Base-by-base conservation (phyloP, 2,329 filamentous ascomycete genomes). In the Phaeomoniella chlamydospora region DNA sequence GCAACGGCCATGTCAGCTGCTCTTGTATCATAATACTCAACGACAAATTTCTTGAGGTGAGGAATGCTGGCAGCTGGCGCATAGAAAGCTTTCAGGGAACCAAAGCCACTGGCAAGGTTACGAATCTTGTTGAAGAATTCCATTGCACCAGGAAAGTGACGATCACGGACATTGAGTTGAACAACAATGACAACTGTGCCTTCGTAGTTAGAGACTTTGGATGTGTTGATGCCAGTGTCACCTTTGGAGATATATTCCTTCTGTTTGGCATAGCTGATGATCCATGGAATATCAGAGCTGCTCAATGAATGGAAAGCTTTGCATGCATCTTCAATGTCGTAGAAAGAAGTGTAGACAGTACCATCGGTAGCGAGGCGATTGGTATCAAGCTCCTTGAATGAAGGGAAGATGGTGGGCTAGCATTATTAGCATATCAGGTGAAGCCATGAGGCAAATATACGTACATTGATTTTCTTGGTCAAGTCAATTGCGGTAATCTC, bases 291-390 rank as follows among this genome's bases (percentile, higher is more conserved):
- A 32, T 58, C 56, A 19, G 58, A 52, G 13, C 64, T 44, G 2
- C 59, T 55, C 17, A 70, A 50, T 35, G 65, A 67, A 10, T 64
- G 56, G 38, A 65, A 58, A 5, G 68, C 62, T 18, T 62, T 59
- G 36, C 62, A 67, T 4, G 75, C 65, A 50, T 79, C 74, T 34
- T 71, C 65, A 34, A 77, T 67, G 45, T 80, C 75, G 4, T 63
- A 56, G 45, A 80, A 77, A 3, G 64, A 66, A 15, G 76, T 54
- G 39, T 66, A 70, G 18, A 74, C 61, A 34, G 58, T 64, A 3
- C 63, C 61, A 31, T 47, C 47, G 32, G 50, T 46, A 34, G 43
- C 44, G 16, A 62, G 42, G 18, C 57, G 52, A 16, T 47, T 49
- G 26, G 59, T 48, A 33, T 58, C 50, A 37, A 60, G 54, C 12